phyloP scores from a whole-genome alignment of 2,329 filamentous ascomycete species.

The Colletotrichum lini region DNA sequence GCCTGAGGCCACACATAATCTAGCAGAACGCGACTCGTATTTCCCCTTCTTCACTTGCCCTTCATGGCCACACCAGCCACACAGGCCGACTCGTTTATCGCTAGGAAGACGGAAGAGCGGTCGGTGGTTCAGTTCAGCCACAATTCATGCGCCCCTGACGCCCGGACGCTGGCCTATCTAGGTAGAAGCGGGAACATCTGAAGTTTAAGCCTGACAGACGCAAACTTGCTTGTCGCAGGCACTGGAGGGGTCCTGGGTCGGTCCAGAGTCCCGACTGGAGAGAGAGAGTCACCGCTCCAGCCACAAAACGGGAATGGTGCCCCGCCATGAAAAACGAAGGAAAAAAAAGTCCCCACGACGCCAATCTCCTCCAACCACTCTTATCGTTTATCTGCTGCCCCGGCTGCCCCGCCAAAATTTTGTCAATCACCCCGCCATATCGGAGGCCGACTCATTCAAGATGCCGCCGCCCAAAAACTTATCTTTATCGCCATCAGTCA shows the following conservation, averaged over 20 bases:
- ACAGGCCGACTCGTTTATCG: slow-evolving; percentile 4
- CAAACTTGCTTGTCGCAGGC: slow-evolving; percentile 7
- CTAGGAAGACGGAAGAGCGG: not conserved
- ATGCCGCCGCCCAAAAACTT: slow-evolving; percentile 37
- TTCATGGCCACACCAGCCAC: slow-evolving; percentile 1
- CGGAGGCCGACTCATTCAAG: slow-evolving; percentile 33
- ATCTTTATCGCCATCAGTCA: slow-evolving; percentile 32
- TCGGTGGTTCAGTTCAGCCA: slow-evolving; percentile 7
- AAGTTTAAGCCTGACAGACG: slow-evolving; percentile 10
- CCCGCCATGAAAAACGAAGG: slow-evolving; percentile 27
- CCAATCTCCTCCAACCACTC: slow-evolving; percentile 36
- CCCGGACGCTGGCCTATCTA: not conserved
- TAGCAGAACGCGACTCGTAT: not conserved
- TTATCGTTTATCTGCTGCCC: slow-evolving; percentile 38
- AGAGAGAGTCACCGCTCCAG: slow-evolving; percentile 22
- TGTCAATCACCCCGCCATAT: slow-evolving; percentile 39
- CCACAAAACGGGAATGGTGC: slow-evolving; percentile 38
- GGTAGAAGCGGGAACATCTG: slow-evolving; percentile 1
- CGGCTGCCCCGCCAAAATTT: slow-evolving; percentile 41
- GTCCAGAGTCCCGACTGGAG: not conserved
- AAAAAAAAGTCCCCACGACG: slow-evolving; percentile 10
- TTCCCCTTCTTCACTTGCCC: not conserved
- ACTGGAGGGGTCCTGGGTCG: no score
- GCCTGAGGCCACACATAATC: not conserved
- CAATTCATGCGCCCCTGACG: slow-evolving; percentile 30